Evolutionary conservation across 2,329 filamentous ascomycete genomes (phyloP), one percentile per base, ranked within the genome.

Genomic region (Claviceps africana): DNA sequence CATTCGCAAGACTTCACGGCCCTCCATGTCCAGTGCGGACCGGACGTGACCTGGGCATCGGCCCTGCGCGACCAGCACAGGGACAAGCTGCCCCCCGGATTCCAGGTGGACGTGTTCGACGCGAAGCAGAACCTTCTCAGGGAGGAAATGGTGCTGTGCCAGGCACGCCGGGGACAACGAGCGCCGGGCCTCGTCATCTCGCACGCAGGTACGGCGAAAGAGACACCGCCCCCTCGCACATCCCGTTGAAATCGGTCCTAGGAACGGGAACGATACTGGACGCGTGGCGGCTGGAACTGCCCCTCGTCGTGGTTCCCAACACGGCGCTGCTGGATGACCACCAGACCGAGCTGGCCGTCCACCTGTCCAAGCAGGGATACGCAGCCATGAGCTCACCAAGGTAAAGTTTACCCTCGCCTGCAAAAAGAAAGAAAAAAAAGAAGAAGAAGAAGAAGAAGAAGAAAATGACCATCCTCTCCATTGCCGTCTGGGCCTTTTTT

Each of bases 281-380:
- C 64, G 88, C 83, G 0, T 78, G 94, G 56, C 81, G 86, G 44
- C 72, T 86, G 50, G 78, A 81, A 15, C 72, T 89, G 0, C 83
- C 87, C 2, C 72, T 97, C n/a, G 77, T 98, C 48, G 88, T 95
- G 1, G 89, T 98, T 2, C 86, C 91, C 2, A 98, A 98, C 65
- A 76, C 81, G 1, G 73, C 74, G 7, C 77, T 98, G 0, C 77
- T 95, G 60, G 83, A 94, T 62, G 91, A 98, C 61, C 93, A 98
- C 64, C 93, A 98, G 67, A 77, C 81, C 21, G 88, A 97, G 65
- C 77, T 98, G 51, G 91, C 91, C 0, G 74, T 82, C 48, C 83
- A 87, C 58, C 76, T 97, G 53, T 79, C 85, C 33, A 70, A 74
- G 25, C 79, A 88, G 58, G 83, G 85, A 25, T 95, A 94, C 67